Percentiles rank a stretch among this genome's conserved stretches.
Conservation (phyloP, 2,329 filamentous ascomycete species). For the Penicillium sp. region DNA sequence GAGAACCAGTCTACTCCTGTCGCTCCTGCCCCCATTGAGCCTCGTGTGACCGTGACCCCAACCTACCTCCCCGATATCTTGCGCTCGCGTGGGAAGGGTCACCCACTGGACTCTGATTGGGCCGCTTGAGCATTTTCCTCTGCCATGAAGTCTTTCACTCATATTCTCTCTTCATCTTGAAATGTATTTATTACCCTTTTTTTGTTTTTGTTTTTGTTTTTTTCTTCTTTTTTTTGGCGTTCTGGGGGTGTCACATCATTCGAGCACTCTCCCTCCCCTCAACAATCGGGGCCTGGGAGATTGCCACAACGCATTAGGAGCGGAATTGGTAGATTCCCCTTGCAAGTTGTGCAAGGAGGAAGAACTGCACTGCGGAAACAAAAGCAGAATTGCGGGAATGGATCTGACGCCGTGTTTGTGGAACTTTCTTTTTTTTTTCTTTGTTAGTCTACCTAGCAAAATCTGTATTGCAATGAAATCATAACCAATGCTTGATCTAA, state of each 20-base stretch:
- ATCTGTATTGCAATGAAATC: slow-evolving; percentile 13
- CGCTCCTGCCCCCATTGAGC: slow-evolving; percentile 31
- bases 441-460: slow-evolving; percentile 1
- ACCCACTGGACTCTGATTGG: slow-evolving; percentile 49
- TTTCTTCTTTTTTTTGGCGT: slow-evolving; percentile 33
- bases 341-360: slow-evolving; percentile 11
- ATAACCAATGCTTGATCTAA: slow-evolving; percentile 2
- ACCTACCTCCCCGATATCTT: slow-evolving; percentile 37
- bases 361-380: slow-evolving; percentile 7
- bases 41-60: slow-evolving; percentile 37
- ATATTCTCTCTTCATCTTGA: slow-evolving; percentile 19
- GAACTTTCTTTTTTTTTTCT: slow-evolving; percentile 11
- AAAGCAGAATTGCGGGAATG: slow-evolving; percentile 22
- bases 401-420: slow-evolving; percentile 10
- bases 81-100: slow-evolving; percentile 38
- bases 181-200: slow-evolving; percentile 37
- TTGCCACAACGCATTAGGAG: slow-evolving; percentile 17
- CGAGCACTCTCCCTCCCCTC: slow-evolving; percentile 22
- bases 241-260: slow-evolving; percentile 32
- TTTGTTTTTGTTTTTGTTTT: neutral
- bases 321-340: slow-evolving; percentile 12
- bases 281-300: slow-evolving; percentile 16
- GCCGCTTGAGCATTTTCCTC: slow-evolving; percentile 31
- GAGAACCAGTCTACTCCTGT: slow-evolving; percentile 32
- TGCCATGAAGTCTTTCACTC: slow-evolving; percentile 6